Percentiles rank a stretch among this genome's conserved stretches.
Evolutionary conservation across 78 protist genomes (phyloP).

Genomic region (Corallochytrium limacisporum): DNA sequence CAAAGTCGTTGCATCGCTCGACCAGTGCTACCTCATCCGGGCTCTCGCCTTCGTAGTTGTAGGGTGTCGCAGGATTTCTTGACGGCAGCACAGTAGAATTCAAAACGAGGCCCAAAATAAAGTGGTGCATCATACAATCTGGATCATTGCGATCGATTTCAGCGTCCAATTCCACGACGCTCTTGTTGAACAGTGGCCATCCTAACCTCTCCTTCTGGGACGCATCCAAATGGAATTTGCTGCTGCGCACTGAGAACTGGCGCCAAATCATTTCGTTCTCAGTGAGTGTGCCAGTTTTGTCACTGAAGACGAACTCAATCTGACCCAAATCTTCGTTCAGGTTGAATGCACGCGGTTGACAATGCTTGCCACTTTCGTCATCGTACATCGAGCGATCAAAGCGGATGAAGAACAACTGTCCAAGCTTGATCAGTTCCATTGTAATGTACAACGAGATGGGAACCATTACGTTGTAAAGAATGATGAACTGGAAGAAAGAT

Average conservation of each 20-base stretch:
- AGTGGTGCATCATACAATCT: too few species aligned
- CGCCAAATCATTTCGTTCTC: conserved; percentile 31
- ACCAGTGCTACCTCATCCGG: conserved; percentile 77
- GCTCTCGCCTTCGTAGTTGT: conserved; percentile 25
- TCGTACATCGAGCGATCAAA: not conserved
- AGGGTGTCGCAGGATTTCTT: not conserved
- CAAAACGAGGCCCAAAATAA: too few species aligned
- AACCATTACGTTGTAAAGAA: not conserved
- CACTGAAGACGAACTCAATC: conserved; percentile 15
- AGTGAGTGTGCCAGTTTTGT: conserved; percentile 32
- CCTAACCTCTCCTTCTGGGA: not conserved
- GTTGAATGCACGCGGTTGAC: conserved; percentile 16
- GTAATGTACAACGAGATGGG: conserved; percentile 30
- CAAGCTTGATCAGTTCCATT: not conserved
- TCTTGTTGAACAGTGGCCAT: too few species aligned
- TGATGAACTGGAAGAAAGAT: too few species aligned
- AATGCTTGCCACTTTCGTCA: not conserved
- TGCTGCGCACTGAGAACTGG: conserved; percentile 38
- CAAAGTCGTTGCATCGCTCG: conserved; percentile 44
- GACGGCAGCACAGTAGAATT: too few species aligned
- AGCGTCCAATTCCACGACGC: too few species aligned
- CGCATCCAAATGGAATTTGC: not conserved
- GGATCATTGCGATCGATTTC: too few species aligned
- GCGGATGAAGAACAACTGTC: not conserved
- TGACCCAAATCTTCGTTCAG: conserved; percentile 2